Evolutionary conservation across 225 moss, liverwort and hornwort genomes (phyloP).

Genomic region (Pseudoscleropodium purum): DNA sequence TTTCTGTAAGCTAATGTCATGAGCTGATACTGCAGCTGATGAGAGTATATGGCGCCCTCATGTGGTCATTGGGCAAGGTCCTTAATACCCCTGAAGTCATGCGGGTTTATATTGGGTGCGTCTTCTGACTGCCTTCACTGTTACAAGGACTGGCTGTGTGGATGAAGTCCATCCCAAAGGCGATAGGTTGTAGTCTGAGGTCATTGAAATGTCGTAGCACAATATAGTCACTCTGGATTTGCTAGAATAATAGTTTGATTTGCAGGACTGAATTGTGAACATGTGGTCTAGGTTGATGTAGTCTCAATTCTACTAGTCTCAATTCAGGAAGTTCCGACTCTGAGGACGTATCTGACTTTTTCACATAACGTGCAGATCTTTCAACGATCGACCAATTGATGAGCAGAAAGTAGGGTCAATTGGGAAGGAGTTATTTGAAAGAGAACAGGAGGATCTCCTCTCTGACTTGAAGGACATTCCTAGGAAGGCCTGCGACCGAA

Average conservation of each 20-base stretch:
- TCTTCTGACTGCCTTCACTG: neutral
- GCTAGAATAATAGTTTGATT: neutral
- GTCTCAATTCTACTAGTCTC: neutral
- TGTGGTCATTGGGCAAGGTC: constrained; percentile 99
- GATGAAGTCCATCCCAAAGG: neutral
- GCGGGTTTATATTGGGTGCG: constrained; percentile 97
- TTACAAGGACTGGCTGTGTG: neutral
- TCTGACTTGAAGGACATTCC: constrained; percentile 94
- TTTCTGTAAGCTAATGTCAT: neutral
- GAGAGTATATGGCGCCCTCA: constrained; percentile 97
- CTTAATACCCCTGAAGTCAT: constrained; percentile 97
- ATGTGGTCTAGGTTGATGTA: neutral
- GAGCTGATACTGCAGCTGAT: constrained; percentile 53
- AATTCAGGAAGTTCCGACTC: neutral
- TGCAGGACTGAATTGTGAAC: neutral
- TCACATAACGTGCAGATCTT: constrained; percentile 36
- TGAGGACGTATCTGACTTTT: neutral
- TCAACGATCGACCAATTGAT: constrained; percentile 82
- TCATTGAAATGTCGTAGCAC: neutral
- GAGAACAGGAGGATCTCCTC: constrained; percentile 85
- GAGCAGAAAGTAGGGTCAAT: constrained; percentile 68
- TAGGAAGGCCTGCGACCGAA: constrained; percentile 90
- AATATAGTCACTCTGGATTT: neutral
- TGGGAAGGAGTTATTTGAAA: constrained; percentile 91
- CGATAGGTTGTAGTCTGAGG: neutral